Conservation (phyloP, 345 rosid species). For the Pugionium cornutum region DNA sequence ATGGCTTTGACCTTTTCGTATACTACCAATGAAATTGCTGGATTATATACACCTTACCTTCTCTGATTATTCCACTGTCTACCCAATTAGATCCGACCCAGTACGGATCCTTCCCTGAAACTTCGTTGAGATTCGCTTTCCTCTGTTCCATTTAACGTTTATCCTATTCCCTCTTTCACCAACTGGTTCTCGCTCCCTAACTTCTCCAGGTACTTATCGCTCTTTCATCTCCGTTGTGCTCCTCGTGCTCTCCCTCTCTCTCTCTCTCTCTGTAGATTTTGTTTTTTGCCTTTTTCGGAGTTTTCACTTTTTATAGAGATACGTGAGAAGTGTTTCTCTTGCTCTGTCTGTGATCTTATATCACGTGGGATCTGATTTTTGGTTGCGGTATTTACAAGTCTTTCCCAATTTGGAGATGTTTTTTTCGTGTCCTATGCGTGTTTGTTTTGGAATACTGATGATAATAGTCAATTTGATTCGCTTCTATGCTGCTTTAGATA, state of each 20-base stretch:
- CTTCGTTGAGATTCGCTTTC: conserved; percentile 33
- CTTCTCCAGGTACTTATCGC: conserved; percentile 27
- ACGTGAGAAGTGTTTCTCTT: conserved; percentile 14
- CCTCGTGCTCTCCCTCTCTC: not conserved
- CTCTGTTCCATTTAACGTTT: conserved; percentile 37
- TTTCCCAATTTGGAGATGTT: conserved; percentile 31
- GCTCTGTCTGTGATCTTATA: conserved; percentile 23
- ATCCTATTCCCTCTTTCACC: conserved; percentile 26
- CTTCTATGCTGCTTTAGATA: not conserved
- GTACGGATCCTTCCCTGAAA: conserved; percentile 26
- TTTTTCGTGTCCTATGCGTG: conserved; percentile 7
- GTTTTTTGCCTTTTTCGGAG: not conserved
- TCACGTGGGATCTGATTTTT: conserved; percentile 42
- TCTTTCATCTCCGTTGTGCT: not conserved
- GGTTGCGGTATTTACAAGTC: conserved; percentile 33
- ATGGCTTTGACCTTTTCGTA: conserved; percentile 27
- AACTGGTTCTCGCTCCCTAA: not conserved
- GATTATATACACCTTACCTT: conserved; percentile 15
- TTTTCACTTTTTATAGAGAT: not conserved
- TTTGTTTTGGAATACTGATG: conserved; percentile 21
- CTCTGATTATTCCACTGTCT: conserved; percentile 6
- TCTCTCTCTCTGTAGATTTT: conserved; percentile 5
- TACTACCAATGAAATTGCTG: conserved; percentile 10
- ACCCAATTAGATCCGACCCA: conserved; percentile 29
- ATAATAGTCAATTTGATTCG: conserved; percentile 10